Base-by-base conservation (phyloP, 2,329 filamentous ascomycete genomes). In the Colletotrichum incanum region DNA sequence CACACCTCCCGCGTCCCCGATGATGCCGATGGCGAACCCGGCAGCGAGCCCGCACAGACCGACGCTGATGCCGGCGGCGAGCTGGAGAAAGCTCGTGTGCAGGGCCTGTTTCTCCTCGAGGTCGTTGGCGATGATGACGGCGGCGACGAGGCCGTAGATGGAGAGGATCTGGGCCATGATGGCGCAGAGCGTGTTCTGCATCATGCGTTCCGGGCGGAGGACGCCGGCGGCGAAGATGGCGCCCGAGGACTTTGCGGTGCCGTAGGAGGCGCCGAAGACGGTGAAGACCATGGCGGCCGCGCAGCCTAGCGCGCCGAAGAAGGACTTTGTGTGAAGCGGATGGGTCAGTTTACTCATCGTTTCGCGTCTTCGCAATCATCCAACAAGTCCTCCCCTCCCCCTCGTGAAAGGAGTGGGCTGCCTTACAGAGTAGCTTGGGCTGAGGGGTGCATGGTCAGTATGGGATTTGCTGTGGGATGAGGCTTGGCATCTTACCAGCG, bases 261-360 rank as follows among this genome's bases (percentile, higher is more conserved):
- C 84, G 74, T 85, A 85, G 61, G 83, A 80, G 63, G 84, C 84
- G 62, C 84, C 86, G 59, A 88, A 79, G 77, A 86, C 87, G 76
- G 86, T 86, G 81, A 88, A 85, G 78, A 87, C 82, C 71, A 88
- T 88, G 78, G 86, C 82, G 50, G 80, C 80, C 39, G 79, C 76
- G 75, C 82, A 84, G 64, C 83, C 83, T 73, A 85, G 78, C 55
- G 82, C 82, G 47, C 83, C 82, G 74, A 85, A 84, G 76, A 84
- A 83, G 76, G 82, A 81, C 82, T 84, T 47, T 49, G 9, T 12
- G 9, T 37, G 28, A n/a, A n/a, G 8, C 12, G 34, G 8, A 37
- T n/a, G 41, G 7, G 43, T 45, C 37, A 39, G 37, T 16, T 16
- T 56, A 43, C 61, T 47, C 28, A 18, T 55, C 50, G 11, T 12